Evolutionary conservation across 106 monocot species (phyloP).

Genomic region (Gastrodia elata): DNA sequence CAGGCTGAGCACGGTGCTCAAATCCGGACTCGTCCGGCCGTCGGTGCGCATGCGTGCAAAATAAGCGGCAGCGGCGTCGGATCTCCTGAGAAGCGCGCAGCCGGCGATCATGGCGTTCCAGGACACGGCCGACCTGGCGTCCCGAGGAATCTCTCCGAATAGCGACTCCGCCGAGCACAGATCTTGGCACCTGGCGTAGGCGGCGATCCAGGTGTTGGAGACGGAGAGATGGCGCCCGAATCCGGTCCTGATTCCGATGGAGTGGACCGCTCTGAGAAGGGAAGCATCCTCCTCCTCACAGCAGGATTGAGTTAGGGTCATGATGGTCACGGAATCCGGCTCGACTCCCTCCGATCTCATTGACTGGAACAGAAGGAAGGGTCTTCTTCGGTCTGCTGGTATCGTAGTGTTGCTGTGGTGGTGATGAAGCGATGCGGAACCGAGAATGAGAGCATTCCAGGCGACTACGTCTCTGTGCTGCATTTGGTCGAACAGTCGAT

Average conservation of each 20-base stretch:
- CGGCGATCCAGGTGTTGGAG: slow-evolving; percentile 25
- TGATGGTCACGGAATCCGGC: slow-evolving; percentile 24
- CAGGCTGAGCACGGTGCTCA: slow-evolving; percentile 23
- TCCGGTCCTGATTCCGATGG: slow-evolving; percentile 20
- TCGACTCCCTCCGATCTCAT: slow-evolving; percentile 16
- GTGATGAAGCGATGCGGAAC: too few species aligned
- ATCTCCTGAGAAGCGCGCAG: slow-evolving; percentile 12
- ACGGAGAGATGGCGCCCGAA: slow-evolving; percentile 14
- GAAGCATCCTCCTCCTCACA: neutral
- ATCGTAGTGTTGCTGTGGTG: too few species aligned
- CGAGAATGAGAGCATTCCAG: slow-evolving; percentile 27
- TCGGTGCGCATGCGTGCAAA: slow-evolving; percentile 10
- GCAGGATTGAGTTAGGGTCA: slow-evolving; percentile 16
- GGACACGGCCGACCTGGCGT: slow-evolving; percentile 19
- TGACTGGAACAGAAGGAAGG: slow-evolving; percentile 9
- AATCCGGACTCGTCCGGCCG: slow-evolving; percentile 19
- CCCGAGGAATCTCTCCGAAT: slow-evolving; percentile 15
- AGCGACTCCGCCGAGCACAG: slow-evolving; percentile 17
- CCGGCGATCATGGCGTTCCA: slow-evolving; percentile 39
- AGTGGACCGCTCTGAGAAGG: slow-evolving; percentile 15
- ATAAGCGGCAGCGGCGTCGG: slow-evolving; percentile 4
- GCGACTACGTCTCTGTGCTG: slow-evolving; percentile 19
- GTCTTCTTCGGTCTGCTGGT: too few species aligned
- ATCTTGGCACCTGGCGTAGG: slow-evolving; percentile 32
- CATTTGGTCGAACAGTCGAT: slow-evolving; percentile 21